A percentile compares a stretch with the other conserved stretches of the same genome.
Conservation (phyloP, 345 rosid genomes). For the Rhodamnia argentea region DNA sequence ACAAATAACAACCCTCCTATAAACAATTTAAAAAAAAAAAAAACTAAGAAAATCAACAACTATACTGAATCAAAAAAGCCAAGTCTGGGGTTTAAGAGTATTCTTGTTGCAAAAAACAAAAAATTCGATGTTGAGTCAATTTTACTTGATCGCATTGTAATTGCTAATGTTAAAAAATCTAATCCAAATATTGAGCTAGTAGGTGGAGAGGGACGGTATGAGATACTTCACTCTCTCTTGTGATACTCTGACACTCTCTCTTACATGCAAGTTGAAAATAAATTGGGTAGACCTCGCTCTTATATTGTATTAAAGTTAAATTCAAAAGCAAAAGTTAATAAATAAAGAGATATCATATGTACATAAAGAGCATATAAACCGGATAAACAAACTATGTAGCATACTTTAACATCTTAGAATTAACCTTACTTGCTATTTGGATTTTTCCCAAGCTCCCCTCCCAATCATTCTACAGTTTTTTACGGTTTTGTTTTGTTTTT, state of each 20-base stretch:
- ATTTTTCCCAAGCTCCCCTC: neutral
- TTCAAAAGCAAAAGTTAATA: too few species aligned
- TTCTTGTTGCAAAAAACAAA: neutral
- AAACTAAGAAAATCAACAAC: neutral
- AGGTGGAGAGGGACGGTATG: neutral
- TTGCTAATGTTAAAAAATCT: neutral
- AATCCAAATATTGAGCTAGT: neutral
- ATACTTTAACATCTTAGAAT: neutral
- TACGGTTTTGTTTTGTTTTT: neutral
- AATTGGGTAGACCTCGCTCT: neutral
- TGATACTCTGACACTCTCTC: rapidly evolving
- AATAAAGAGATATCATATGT: too few species aligned
- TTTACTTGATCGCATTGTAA: neutral
- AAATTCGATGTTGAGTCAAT: neutral
- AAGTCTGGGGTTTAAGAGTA: neutral
- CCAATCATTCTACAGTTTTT: neutral
- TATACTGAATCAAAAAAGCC: neutral
- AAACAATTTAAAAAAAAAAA: neutral
- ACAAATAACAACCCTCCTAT: neutral
- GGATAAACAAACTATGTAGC: rapidly evolving
- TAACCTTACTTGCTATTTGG: neutral
- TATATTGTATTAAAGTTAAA: too few species aligned
- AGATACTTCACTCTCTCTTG: rapidly evolving
- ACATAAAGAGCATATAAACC: rapidly evolving
- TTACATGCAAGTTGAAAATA: neutral